Conservation (phyloP, 352 stramenopile species). For the Phytophthora constricta region DNA sequence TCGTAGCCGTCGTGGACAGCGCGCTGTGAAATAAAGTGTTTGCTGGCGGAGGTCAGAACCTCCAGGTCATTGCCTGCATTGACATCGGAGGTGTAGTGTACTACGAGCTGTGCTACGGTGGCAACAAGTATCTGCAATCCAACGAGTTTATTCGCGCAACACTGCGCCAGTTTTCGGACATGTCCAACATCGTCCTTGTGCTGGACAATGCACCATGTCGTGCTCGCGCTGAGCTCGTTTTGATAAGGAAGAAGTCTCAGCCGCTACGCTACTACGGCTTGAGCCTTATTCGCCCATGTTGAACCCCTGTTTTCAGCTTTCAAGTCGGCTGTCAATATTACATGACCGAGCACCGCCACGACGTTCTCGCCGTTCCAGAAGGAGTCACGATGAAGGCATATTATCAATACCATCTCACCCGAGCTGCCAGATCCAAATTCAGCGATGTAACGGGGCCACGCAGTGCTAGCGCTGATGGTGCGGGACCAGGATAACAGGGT, state of each 20-base stretch:
- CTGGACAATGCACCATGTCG: conserved; percentile 16
- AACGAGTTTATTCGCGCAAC: conserved; percentile 10
- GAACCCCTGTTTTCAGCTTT: conserved; percentile 4
- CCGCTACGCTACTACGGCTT: neutral
- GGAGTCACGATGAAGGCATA: conserved; percentile 1
- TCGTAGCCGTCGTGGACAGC: neutral
- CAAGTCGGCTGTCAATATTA: conserved; percentile 10
- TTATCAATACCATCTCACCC: neutral
- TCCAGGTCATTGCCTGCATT: conserved; percentile 26
- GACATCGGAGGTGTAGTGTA: conserved; percentile 5
- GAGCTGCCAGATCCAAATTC: too few relatives aligned
- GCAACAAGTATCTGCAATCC: neutral
- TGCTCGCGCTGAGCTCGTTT: neutral
- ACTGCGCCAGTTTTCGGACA: neutral
- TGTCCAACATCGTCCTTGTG: conserved; percentile 1
- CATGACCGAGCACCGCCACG: neutral
- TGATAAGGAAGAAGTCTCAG: neutral
- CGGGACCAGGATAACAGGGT: too few relatives aligned
- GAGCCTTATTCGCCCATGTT: conserved; percentile 1
- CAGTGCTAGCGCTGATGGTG: too few relatives aligned
- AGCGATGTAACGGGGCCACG: too few relatives aligned
- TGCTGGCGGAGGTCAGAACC: conserved; percentile 16
- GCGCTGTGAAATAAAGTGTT: conserved; percentile 10
- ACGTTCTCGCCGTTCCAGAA: neutral
- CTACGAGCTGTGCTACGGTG: conserved; percentile 12